phyloP scores from a whole-genome alignment of 495 filamentous ascomycete species.

The Neurospora sp. region DNA sequence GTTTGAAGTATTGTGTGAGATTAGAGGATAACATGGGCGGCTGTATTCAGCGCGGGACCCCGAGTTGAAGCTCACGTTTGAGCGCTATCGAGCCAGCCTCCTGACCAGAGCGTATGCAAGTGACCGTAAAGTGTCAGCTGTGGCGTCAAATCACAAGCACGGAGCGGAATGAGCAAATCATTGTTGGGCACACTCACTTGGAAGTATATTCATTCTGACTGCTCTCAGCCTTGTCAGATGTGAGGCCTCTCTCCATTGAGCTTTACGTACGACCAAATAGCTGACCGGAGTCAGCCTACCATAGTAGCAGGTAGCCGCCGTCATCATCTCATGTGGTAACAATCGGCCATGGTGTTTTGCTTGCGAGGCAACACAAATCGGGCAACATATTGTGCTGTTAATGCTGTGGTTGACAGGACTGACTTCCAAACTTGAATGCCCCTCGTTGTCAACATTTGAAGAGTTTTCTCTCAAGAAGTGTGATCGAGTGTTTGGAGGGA shows the following conservation, averaged over 20 bases:
- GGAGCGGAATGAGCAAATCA: too few relatives aligned
- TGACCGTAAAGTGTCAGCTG: background rate
- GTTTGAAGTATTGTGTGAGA: background rate
- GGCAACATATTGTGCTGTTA: background rate
- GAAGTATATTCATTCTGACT: too few relatives aligned
- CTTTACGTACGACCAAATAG: too few relatives aligned
- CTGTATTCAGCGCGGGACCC: too few relatives aligned
- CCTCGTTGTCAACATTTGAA: fast-evolving
- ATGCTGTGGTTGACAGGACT: background rate
- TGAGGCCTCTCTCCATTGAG: background rate
- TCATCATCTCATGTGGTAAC: background rate
- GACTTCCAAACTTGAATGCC: background rate
- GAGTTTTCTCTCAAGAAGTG: background rate
- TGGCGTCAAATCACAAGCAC: background rate
- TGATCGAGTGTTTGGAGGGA: background rate
- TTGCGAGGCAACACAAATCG: background rate
- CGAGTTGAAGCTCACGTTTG: too few relatives aligned
- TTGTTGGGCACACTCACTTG: too few relatives aligned
- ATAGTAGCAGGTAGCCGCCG: too few relatives aligned
- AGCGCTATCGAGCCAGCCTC: too few relatives aligned
- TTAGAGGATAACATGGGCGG: background rate
- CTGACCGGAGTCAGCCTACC: background rate
- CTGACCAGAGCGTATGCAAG: background rate
- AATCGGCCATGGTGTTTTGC: background rate
- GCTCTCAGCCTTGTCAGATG: background rate